Percentiles rank a stretch among this genome's conserved stretches.
phyloP scores from a whole-genome alignment of 2,329 filamentous ascomycete genomes.

The Fusarium praegraminearum region DNA sequence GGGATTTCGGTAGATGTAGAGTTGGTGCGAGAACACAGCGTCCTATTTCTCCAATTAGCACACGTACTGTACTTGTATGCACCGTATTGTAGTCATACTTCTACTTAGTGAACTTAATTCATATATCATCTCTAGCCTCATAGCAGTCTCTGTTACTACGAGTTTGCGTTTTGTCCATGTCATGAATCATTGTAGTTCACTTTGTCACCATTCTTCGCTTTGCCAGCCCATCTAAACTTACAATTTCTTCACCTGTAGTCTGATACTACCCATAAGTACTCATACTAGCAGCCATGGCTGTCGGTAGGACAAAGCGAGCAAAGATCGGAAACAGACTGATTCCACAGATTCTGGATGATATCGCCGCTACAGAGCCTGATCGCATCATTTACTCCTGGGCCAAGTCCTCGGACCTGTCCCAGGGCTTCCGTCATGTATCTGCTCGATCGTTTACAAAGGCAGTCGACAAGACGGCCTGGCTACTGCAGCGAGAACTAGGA shows the following conservation, averaged over 20 bases:
- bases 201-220: not conserved
- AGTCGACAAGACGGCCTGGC: slow-evolving; percentile 50
- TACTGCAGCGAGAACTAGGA: slow-evolving; percentile 32
- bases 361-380: slow-evolving; percentile 26
- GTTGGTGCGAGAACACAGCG: not conserved
- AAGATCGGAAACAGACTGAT: not conserved
- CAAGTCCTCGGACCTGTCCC: slow-evolving; percentile 22
- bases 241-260: not conserved
- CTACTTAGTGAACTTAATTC: not conserved
- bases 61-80: not conserved
- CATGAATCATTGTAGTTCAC: not conserved
- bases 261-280: not conserved
- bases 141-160: not conserved
- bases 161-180: not conserved
- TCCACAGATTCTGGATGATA: not conserved
- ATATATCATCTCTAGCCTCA: not conserved
- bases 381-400: slow-evolving; percentile 45
- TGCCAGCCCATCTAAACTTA: not conserved
- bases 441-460: slow-evolving; percentile 45
- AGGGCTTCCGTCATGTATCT: slow-evolving; percentile 42
- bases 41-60: not conserved
- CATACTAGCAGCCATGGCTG: not conserved
- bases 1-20: not conserved
- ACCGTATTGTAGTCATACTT: not conserved
- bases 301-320: not conserved